Conservation (phyloP, 2,329 filamentous ascomycete genomes). For the Exophiala spinifera region DNA sequence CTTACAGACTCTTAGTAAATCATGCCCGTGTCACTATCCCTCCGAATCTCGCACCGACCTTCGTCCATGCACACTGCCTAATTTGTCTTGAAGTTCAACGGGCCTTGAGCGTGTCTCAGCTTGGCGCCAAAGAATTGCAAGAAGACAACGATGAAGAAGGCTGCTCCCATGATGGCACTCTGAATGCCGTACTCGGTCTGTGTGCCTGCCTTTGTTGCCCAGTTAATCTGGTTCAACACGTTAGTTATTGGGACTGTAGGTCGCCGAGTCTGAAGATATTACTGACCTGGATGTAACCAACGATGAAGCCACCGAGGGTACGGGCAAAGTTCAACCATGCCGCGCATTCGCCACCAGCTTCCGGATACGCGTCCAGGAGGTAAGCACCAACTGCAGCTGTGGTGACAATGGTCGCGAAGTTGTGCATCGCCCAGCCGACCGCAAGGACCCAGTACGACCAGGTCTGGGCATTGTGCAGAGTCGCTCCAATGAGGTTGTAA, state of each 20-base stretch:
- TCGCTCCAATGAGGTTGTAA: conserved; percentile 28
- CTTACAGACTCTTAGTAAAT: not conserved
- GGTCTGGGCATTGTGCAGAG: conserved; percentile 21
- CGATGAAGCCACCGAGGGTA: conserved; percentile 45
- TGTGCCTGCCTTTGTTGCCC: conserved; percentile 45
- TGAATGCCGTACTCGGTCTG: conserved; percentile 46
- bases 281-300: conserved; percentile 31
- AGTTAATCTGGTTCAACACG: conserved; percentile 42
- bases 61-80: not conserved
- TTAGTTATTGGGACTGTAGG: not conserved
- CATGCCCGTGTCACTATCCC: no score
- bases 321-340: conserved; percentile 52
- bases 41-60: not conserved
- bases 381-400: conserved; percentile 52
- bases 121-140: conserved; percentile 38
- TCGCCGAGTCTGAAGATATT: not conserved
- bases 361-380: conserved; percentile 52
- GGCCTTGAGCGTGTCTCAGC: conserved; percentile 36
- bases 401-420: conserved; percentile 54
- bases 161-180: conserved; percentile 39
- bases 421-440: conserved; percentile 51
- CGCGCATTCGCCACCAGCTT: conserved; percentile 50
- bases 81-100: conserved; percentile 33
- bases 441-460: conserved; percentile 47
- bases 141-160: conserved; percentile 36